These are phyloP conservation scores for Vanderwaltozyma polyspora DNA, from an alignment of 805 yeast species.

Conservation along the genomic window DNA sequence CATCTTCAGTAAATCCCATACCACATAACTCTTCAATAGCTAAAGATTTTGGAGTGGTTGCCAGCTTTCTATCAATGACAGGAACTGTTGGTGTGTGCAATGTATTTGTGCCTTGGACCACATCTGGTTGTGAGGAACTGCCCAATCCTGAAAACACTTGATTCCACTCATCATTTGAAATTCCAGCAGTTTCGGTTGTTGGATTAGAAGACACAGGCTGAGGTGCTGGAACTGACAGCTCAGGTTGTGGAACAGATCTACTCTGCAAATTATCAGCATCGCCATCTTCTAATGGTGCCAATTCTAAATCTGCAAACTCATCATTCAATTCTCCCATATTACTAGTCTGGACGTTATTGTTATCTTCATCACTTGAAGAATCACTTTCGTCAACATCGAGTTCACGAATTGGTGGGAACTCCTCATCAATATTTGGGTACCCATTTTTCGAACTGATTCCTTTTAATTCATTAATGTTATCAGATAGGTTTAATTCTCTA, in stretches of 20 bases:
- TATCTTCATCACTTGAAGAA: conserved; percentile 34
- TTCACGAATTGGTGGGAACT: conserved; percentile 55
- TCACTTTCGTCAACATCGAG: conserved; percentile 43
- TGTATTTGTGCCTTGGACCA: too few relatives aligned
- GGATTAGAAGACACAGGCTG: too few relatives aligned
- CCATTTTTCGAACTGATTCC: conserved; percentile 2
- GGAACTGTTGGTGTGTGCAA: conserved; percentile 2
- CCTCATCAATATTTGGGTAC: conserved; percentile 26
- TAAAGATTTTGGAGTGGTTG: conserved; percentile 37
- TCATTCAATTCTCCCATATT: conserved; percentile 24
- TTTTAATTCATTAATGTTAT: conserved; percentile 9
- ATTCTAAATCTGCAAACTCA: conserved; percentile 35
- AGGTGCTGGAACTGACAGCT: too few relatives aligned
- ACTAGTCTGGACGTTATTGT: conserved; percentile 17
- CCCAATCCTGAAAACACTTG: too few relatives aligned
- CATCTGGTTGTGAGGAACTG: too few relatives aligned
- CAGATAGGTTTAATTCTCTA: conserved; percentile 5
- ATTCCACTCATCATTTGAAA: background rate
- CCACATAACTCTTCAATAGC: conserved; percentile 72
- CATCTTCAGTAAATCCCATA: conserved; percentile 72
- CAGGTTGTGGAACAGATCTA: too few relatives aligned
- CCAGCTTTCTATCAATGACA: conserved; percentile 19
- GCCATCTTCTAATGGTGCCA: conserved; percentile 20
- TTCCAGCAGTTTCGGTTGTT: background rate
- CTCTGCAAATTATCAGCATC: background rate